These are phyloP conservation scores for Quercus ilex DNA, from an alignment of 306 rosid genomes.

Conservation along the genomic window DNA sequence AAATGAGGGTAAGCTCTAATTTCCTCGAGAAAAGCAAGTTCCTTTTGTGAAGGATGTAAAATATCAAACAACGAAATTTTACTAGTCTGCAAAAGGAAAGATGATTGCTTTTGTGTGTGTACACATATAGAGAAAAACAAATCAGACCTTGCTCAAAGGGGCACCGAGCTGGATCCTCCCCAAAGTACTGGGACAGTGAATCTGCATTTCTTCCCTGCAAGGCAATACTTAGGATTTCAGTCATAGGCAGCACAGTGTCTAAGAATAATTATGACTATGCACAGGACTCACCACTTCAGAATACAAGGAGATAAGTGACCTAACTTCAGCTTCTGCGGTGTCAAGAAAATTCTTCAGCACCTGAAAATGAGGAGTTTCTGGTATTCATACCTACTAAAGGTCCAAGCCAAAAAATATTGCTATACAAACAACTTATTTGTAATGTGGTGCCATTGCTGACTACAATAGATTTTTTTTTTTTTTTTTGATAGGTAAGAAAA, in stretches of 20 bases:
- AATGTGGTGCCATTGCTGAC: no score
- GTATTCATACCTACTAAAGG: not conserved
- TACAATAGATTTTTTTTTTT: no score
- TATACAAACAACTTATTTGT: not conserved
- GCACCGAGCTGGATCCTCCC: slow-evolving; percentile 98
- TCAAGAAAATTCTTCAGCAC: slow-evolving; percentile 86
- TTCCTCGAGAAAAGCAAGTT: no score
- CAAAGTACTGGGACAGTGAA: slow-evolving; percentile 93
- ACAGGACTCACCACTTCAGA: slow-evolving; percentile 84
- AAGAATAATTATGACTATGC: slow-evolving; percentile 6
- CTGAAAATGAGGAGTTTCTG: slow-evolving; percentile 42
- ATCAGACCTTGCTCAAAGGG: slow-evolving; percentile 97
- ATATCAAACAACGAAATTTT: not conserved
- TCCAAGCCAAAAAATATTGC: not conserved
- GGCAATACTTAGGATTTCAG: slow-evolving; percentile 26
- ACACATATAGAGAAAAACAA: slow-evolving; percentile 6
- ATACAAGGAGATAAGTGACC: slow-evolving; percentile 87
- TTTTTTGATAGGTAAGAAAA: no score
- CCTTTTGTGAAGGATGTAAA: not conserved
- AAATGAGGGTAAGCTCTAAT: no score
- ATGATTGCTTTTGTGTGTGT: not conserved
- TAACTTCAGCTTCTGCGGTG: slow-evolving; percentile 96
- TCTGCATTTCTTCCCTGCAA: slow-evolving; percentile 96
- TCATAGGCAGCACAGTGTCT: slow-evolving; percentile 15
- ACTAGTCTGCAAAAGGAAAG: not conserved